These are phyloP conservation scores for Taiozyma sp. DNA, from an alignment of 1,139 yeast genomes.

Conservation along the genomic window DNA sequence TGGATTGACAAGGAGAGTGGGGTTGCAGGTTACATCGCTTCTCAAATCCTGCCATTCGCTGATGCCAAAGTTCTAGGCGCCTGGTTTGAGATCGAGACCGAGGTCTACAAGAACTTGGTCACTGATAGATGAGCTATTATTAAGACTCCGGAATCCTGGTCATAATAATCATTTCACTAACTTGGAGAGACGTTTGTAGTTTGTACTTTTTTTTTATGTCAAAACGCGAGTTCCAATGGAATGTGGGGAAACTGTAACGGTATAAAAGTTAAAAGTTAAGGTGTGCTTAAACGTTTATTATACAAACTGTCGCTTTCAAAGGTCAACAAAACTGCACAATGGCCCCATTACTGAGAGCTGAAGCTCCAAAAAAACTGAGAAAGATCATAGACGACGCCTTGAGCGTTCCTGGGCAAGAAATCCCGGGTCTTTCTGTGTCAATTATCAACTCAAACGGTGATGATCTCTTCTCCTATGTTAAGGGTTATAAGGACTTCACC, in stretches of 20 bases:
- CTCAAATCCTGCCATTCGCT: slow-evolving; percentile 29
- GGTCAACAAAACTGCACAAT: not conserved
- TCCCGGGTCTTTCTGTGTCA: slow-evolving; percentile 12
- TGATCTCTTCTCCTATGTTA: slow-evolving; percentile 10
- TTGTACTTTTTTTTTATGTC: no score
- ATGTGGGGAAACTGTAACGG: not conserved
- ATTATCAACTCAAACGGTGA: slow-evolving; percentile 13
- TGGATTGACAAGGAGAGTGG: slow-evolving; percentile 33
- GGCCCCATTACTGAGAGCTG: slow-evolving; percentile 2
- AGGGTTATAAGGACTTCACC: slow-evolving; percentile 21
- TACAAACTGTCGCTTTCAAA: no score
- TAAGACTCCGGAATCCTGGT: no score
- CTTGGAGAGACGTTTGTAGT: no score
- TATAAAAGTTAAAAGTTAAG: no score
- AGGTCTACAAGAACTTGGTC: slow-evolving; percentile 14
- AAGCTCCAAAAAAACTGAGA: not conserved
- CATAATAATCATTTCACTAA: no score
- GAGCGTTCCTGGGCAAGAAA: slow-evolving; percentile 1
- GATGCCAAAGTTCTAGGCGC: slow-evolving; percentile 22
- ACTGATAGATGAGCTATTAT: not conserved
- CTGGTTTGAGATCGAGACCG: slow-evolving; percentile 23
- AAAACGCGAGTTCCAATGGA: not conserved
- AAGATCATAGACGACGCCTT: slow-evolving; percentile 3
- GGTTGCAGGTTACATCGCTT: slow-evolving; percentile 29
- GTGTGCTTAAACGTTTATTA: no score